Evolutionary conservation across 768 basidiomycete genomes (phyloP), one percentile per base, ranked within the genome.

Genomic region (Psilocybe cyanescens): DNA sequence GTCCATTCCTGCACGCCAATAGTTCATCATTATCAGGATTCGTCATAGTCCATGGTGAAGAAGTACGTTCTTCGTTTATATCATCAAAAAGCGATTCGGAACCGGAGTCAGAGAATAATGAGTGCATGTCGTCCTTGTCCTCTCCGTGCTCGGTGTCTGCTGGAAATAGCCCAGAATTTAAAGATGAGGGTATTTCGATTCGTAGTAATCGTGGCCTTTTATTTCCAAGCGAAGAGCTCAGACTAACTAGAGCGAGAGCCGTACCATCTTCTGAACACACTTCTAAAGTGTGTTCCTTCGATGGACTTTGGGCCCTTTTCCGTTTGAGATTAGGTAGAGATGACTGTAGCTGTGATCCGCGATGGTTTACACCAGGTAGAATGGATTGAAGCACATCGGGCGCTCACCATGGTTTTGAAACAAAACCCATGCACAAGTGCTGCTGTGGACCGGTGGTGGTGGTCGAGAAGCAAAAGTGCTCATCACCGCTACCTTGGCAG

Each of bases 1-100:
- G 88, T 0, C 77, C 77, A 12, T 67, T 72, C 19, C 79, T 77
- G 59, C 52, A 75, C 71, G 67, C 78, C 41, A 66, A 63, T 29
- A 58, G n/a, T 24, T 56, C 28, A 28, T 58, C 59, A 4, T 17
- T 29, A 17, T 45, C 46, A 33, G 17, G 9, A 5, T 47, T 52
- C 4, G 39, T 45, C 6, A 11, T 17, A 5, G 29, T 17, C 12
- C 4, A 46, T 29, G 47, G 39, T 31, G 55, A 47, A 11, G 46
- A 44, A n/a, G 39, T 17, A 39, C n/a, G 45, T 48, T 58, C 53
- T 48, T 63, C 55, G 16, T 41, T 45, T 17, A 49, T 14, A 17
- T 66, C 64, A 37, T 59, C 61, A 35, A 66, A 67, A 4, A 70
- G 47, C 8, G 66, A 67, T 24, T 62, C 53, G n/a, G 24, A 56